These are phyloP conservation scores for Delitschia confertaspora DNA, from an alignment of 495 filamentous ascomycete species.

Conservation along the genomic window DNA sequence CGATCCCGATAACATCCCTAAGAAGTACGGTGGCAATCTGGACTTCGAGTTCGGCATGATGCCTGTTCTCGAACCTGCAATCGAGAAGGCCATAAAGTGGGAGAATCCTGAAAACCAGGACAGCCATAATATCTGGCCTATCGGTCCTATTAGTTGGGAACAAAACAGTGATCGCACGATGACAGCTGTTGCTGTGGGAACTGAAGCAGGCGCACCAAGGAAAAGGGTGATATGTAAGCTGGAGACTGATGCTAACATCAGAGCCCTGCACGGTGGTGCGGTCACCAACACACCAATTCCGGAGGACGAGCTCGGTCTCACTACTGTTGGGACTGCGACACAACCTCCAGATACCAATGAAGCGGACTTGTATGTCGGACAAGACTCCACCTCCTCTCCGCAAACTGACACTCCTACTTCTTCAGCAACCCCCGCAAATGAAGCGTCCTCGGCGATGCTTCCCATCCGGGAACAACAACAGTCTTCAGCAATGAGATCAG, in stretches of 20 bases:
- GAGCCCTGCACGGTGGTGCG: slow-evolving; percentile 8
- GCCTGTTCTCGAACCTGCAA: slow-evolving; percentile 56
- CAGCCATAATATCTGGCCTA: slow-evolving; percentile 29
- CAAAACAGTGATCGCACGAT: slow-evolving; percentile 28
- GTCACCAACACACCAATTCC: slow-evolving; percentile 20
- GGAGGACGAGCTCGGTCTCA: slow-evolving; percentile 18
- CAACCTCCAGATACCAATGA: slow-evolving; percentile 25
- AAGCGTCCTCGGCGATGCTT: not conserved
- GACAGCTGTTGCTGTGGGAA: slow-evolving; percentile 33
- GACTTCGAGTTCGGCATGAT: slow-evolving; percentile 69
- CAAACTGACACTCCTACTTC: slow-evolving; percentile 7
- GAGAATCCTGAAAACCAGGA: slow-evolving; percentile 20
- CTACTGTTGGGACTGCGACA: slow-evolving; percentile 22
- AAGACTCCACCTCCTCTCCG: too few relatives aligned
- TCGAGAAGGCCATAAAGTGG: slow-evolving; percentile 33
- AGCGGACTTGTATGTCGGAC: slow-evolving; percentile 2
- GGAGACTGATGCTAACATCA: slow-evolving; percentile 16
- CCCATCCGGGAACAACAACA: slow-evolving; percentile 9
- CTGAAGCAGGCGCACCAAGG: slow-evolving; percentile 28
- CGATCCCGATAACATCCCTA: slow-evolving; percentile 69
- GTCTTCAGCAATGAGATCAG: slow-evolving; percentile 1
- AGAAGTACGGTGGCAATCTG: slow-evolving; percentile 73
- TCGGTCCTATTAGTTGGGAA: slow-evolving; percentile 35
- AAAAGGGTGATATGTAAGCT: slow-evolving; percentile 26
- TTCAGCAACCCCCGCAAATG: slow-evolving; percentile 1